These are phyloP conservation scores for Xylaria castorea DNA, from an alignment of 495 filamentous ascomycete species.

Conservation along the genomic window DNA sequence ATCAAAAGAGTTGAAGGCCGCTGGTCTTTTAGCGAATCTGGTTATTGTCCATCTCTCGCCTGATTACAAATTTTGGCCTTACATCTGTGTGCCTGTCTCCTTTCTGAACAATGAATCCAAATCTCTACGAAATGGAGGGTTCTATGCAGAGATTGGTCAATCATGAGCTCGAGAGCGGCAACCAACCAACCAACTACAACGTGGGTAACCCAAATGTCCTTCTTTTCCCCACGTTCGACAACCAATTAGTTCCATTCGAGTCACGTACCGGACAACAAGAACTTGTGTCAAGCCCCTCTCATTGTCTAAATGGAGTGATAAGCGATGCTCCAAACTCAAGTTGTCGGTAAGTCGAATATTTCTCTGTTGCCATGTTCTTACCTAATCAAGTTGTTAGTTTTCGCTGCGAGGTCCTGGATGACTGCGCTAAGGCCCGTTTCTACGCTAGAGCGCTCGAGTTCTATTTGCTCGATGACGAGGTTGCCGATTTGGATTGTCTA, in stretches of 20 bases:
- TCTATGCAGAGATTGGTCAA: neutral
- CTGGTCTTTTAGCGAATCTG: neutral
- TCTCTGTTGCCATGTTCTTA: neutral
- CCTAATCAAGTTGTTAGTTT: slow-evolving; percentile 9
- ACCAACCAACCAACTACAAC: neutral
- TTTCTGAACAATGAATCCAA: neutral
- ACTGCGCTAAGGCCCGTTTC: slow-evolving; percentile 29
- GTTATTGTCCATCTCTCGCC: neutral
- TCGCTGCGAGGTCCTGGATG: slow-evolving; percentile 23
- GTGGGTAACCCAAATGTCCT: neutral
- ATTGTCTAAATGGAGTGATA: neutral
- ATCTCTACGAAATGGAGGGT: neutral
- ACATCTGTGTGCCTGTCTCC: too few relatives aligned
- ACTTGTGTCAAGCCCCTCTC: neutral
- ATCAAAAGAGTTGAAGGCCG: neutral
- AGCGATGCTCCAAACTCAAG: neutral
- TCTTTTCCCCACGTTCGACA: neutral
- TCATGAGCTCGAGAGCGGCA: neutral
- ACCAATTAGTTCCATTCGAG: neutral
- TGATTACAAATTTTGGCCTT: neutral
- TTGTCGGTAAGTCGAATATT: slow-evolving; percentile 4
- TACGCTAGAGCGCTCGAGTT: slow-evolving; percentile 24
- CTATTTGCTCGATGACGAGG: slow-evolving; percentile 23
- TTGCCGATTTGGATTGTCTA: slow-evolving; percentile 14
- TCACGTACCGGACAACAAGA: neutral